Evolutionary conservation across 23 red algal species (phyloP).

Genomic region (Gracilariopsis chorda): DNA sequence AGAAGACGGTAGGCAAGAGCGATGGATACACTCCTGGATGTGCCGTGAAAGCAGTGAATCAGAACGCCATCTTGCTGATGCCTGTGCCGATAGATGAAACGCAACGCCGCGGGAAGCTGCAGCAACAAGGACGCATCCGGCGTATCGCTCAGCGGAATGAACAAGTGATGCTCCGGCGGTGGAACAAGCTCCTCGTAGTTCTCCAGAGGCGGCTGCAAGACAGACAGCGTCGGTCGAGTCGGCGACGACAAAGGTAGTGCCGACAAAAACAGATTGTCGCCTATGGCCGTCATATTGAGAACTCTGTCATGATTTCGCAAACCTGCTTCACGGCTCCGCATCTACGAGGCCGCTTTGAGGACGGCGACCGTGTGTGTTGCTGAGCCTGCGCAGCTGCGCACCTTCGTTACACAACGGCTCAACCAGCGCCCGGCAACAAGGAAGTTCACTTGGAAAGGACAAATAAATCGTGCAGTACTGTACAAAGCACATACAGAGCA

Average conservation of each 20-base stretch:
- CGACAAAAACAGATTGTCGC: slow-evolving; percentile 9
- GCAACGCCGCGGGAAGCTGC: background rate
- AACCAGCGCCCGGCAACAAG: too few species aligned
- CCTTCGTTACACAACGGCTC: too few species aligned
- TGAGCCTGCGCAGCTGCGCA: too few species aligned
- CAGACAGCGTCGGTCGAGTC: slow-evolving; percentile 1
- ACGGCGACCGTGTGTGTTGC: too few species aligned
- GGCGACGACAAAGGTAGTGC: background rate
- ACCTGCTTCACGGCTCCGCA: too few species aligned
- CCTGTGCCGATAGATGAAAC: background rate
- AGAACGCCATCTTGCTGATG: background rate
- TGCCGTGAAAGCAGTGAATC: slow-evolving; percentile 15
- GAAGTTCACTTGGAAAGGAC: too few species aligned
- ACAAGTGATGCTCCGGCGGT: slow-evolving; percentile 12
- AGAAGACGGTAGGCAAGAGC: slow-evolving; percentile 12
- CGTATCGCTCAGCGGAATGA: background rate
- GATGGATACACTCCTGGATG: background rate
- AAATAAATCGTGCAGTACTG: too few species aligned
- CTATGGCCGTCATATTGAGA: background rate
- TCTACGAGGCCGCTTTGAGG: too few species aligned
- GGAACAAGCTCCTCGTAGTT: background rate
- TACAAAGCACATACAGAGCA: too few species aligned
- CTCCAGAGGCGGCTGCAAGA: background rate
- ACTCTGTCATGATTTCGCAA: too few species aligned
- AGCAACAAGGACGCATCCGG: slow-evolving; percentile 5